Evolutionary conservation across 139 green algal species (phyloP).

Genomic region (Ulvella scutata): DNA sequence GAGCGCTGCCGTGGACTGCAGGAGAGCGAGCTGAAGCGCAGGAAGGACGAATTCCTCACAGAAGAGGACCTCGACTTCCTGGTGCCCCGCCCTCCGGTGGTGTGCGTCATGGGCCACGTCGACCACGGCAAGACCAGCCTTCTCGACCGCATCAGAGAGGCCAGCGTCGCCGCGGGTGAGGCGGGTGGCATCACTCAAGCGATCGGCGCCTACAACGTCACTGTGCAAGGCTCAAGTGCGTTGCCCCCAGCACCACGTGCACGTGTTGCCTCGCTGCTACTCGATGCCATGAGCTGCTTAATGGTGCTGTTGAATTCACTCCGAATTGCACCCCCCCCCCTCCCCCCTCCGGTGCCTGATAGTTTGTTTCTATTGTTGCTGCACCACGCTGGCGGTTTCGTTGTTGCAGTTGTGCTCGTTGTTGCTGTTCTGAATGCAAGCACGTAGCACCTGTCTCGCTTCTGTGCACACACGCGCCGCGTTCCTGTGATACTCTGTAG

Average conservation of each 20-base stretch:
- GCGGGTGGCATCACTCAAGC: conserved; percentile 95
- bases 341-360: background rate
- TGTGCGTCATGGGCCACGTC: conserved; percentile 98
- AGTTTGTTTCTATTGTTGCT: too few relatives aligned
- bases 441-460: too few relatives aligned
- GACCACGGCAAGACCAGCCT: conserved; percentile 93
- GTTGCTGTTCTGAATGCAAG: too few relatives aligned
- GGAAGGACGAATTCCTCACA: conserved; percentile 53
- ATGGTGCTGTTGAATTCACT: too few relatives aligned
- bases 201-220: conserved; percentile 91
- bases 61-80: conserved; percentile 71
- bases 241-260: background rate
- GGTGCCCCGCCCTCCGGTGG: conserved; percentile 63
- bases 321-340: too few relatives aligned
- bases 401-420: too few relatives aligned
- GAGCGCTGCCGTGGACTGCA: background rate
- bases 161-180: conserved; percentile 79
- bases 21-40: conserved; percentile 29
- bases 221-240: conserved; percentile 19
- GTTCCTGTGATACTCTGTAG: too few relatives aligned
- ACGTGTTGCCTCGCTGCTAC: conserved; percentile 3
- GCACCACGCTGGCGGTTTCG: too few relatives aligned
- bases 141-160: conserved; percentile 79
- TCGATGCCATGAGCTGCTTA: too few relatives aligned
- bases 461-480: too few relatives aligned